A percentile compares a stretch with the other conserved stretches of the same genome.
phyloP scores from a whole-genome alignment of 495 filamentous ascomycete species.

The Niebla homalea region DNA sequence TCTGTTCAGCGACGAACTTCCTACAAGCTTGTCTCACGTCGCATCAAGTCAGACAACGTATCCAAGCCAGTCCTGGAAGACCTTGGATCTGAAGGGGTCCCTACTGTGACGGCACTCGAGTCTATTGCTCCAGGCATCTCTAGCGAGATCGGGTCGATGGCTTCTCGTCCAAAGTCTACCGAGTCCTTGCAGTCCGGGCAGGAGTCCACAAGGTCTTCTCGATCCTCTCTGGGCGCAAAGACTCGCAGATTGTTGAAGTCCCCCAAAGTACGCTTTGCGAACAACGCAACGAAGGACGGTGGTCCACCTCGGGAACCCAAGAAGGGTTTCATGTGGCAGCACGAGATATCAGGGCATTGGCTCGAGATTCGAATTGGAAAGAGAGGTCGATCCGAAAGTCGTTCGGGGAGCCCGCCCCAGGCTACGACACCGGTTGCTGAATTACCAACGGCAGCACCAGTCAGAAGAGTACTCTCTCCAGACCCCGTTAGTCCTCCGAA shows the following conservation, averaged over 20 bases:
- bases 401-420: not conserved
- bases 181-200: not conserved
- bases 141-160: not conserved
- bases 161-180: not conserved
- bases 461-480: too few species aligned
- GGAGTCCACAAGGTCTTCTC: not conserved
- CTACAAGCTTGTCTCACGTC: too few species aligned
- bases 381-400: not conserved
- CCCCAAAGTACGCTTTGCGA: not conserved
- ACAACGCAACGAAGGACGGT: not conserved
- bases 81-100: not conserved
- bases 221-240: not conserved
- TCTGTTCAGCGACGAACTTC: too few species aligned
- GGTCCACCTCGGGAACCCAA: not conserved
- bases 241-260: not conserved
- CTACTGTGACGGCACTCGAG: not conserved
- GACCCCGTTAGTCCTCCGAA: too few species aligned
- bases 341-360: slow-evolving; percentile 10
- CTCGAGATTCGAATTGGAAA: slow-evolving; percentile 13
- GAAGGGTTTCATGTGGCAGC: slow-evolving; percentile 11
- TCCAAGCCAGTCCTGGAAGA: not conserved
- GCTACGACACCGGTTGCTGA: not conserved
- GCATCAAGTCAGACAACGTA: not conserved
- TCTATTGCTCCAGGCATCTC: not conserved
- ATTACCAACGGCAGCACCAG: too few species aligned